These are phyloP conservation scores for Pseudogymnoascus sp. DNA, from an alignment of 2,329 filamentous ascomycete species.

Conservation along the genomic window DNA sequence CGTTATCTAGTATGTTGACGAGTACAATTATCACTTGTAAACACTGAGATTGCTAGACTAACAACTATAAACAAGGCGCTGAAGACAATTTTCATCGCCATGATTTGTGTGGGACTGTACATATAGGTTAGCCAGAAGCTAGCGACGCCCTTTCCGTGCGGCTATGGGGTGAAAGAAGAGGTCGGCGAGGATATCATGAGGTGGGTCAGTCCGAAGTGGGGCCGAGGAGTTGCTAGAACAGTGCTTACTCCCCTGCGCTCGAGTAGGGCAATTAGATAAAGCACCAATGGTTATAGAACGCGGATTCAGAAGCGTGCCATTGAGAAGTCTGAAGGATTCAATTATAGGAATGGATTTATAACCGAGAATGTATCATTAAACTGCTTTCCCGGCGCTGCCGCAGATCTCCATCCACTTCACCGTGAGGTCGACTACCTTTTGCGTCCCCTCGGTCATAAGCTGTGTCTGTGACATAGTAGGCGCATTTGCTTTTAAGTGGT, in stretches of 20 bases:
- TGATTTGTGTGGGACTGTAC: background rate
- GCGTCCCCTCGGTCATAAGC: slow-evolving; percentile 37
- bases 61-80: background rate
- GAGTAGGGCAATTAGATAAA: background rate
- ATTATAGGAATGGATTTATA: background rate
- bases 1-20: background rate
- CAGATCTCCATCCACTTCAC: slow-evolving; percentile 27
- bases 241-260: background rate
- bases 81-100: background rate
- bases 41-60: background rate
- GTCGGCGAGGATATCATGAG: background rate
- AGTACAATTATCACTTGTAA: background rate
- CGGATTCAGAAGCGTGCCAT: too few relatives aligned
- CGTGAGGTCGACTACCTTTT: slow-evolving; percentile 31
- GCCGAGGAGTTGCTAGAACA: background rate
- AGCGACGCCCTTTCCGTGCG: background rate
- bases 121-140: background rate
- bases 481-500: slow-evolving; percentile 32
- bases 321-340: too few relatives aligned
- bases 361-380: slow-evolving; percentile 25
- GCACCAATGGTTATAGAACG: background rate
- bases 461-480: slow-evolving; percentile 27
- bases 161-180: background rate
- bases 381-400: slow-evolving; percentile 31
- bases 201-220: background rate